Conservation (phyloP, 805 yeast species). For the Lipomyces japonicus region DNA sequence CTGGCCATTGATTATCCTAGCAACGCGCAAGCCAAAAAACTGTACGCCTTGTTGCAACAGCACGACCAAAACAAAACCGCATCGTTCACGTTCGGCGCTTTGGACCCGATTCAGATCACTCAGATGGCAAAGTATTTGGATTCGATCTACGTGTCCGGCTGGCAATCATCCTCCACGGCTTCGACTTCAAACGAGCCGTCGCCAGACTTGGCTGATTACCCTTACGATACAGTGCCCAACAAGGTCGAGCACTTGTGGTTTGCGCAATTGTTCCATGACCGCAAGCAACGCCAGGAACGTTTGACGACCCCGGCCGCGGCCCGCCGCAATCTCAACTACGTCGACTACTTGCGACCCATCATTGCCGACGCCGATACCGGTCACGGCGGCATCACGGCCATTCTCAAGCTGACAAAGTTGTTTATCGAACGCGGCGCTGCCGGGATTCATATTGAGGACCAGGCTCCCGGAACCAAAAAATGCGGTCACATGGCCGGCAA, state of each 20-base stretch:
- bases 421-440: constrained; percentile 98
- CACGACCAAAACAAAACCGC: constrained; percentile 70
- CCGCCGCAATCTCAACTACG: constrained; percentile 67
- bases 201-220: constrained; percentile 97
- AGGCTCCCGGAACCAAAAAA: constrained; percentile 97
- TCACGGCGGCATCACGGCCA: constrained; percentile 97
- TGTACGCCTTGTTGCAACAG: constrained; percentile 62
- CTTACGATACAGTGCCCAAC: constrained; percentile 98
- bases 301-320: constrained; percentile 54
- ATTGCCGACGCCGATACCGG: constrained; percentile 99
- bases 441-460: constrained; percentile 97
- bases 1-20: constrained; percentile 69
- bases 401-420: constrained; percentile 89
- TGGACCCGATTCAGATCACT: constrained; percentile 91
- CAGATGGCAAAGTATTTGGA: constrained; percentile 97
- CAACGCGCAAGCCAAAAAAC: constrained; percentile 73
- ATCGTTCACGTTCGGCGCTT: constrained; percentile 90
- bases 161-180: constrained; percentile 99
- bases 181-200: constrained; percentile 97
- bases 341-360: constrained; percentile 89
- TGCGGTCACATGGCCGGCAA: constrained; percentile 99
- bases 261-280: constrained; percentile 95
- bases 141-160: constrained; percentile 89
- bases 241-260: constrained; percentile 95
- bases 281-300: constrained; percentile 89